These are phyloP conservation scores for Chalciporus pseudorubinellus DNA, from an alignment of 768 basidiomycete genomes.

Conservation along the genomic window DNA sequence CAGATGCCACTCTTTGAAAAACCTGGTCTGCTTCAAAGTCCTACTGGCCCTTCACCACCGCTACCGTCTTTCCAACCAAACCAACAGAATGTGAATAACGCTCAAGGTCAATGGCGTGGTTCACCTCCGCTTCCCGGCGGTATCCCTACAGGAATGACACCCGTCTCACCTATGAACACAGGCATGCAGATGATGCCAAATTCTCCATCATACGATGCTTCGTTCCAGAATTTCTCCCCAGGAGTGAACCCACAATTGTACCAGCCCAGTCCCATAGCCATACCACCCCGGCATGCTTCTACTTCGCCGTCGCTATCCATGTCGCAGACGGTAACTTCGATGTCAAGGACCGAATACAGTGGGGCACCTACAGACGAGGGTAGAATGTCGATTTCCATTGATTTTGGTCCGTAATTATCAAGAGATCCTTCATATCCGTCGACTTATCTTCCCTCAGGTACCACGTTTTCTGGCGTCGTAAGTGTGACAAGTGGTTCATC, in stretches of 20 bases:
- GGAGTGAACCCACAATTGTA: slow-evolving; percentile 16
- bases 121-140: slow-evolving; percentile 31
- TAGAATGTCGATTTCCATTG: slow-evolving; percentile 80
- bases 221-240: neutral
- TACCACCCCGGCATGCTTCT: slow-evolving; percentile 15
- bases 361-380: slow-evolving; percentile 53
- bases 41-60: slow-evolving; percentile 42
- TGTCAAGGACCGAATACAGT: slow-evolving; percentile 20
- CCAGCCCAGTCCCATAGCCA: slow-evolving; percentile 30
- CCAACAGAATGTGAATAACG: slow-evolving; percentile 26
- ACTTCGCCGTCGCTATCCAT: slow-evolving; percentile 21
- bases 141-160: slow-evolving; percentile 2
- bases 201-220: neutral
- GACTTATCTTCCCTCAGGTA: slow-evolving; percentile 46
- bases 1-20: slow-evolving; percentile 37
- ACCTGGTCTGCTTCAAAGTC: slow-evolving; percentile 33
- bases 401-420: slow-evolving; percentile 60
- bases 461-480: slow-evolving; percentile 85
- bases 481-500: slow-evolving; percentile 30
- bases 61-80: slow-evolving; percentile 35
- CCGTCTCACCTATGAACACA: neutral
- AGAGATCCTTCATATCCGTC: neutral
- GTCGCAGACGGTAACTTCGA: neutral
- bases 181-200: slow-evolving; percentile 1
- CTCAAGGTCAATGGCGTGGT: slow-evolving; percentile 25